phyloP scores from a whole-genome alignment of 768 basidiomycete genomes.

The Termitomyces sp. region DNA sequence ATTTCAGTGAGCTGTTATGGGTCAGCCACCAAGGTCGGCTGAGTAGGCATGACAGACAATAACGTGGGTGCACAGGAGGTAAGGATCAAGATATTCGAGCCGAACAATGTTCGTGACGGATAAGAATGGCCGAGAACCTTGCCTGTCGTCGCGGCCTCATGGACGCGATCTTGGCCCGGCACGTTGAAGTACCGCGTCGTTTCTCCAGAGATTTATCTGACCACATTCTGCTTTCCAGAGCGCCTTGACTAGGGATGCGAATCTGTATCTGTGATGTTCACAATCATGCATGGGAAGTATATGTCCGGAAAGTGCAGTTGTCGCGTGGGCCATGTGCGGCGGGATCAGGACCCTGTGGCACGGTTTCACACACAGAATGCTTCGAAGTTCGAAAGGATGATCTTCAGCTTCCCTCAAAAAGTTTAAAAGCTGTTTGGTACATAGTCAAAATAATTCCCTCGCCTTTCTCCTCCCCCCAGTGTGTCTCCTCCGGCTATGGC shows the following conservation, averaged over 20 bases:
- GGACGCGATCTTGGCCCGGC: neutral
- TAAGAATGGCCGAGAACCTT: neutral
- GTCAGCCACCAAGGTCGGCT: slow-evolving; percentile 1
- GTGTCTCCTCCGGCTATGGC: slow-evolving; percentile 17
- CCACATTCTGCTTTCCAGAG: neutral
- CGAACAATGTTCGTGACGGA: neutral
- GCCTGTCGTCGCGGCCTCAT: slow-evolving; percentile 1
- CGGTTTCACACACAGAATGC: slow-evolving; percentile 18
- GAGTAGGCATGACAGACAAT: slow-evolving; percentile 1
- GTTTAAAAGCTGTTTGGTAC: slow-evolving; percentile 16
- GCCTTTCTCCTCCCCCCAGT: slow-evolving; percentile 3
- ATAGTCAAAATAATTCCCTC: slow-evolving; percentile 10
- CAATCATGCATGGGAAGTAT: neutral
- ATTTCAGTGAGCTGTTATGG: neutral
- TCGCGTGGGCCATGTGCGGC: slow-evolving; percentile 14
- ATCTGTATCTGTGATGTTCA: neutral
- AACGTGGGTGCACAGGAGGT: neutral
- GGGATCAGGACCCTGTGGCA: slow-evolving; percentile 11
- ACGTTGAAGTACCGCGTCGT: neutral
- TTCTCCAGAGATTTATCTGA: neutral
- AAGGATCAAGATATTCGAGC: neutral
- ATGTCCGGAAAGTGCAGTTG: neutral
- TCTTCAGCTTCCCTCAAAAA: slow-evolving; percentile 22
- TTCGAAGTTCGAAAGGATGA: slow-evolving; percentile 19
- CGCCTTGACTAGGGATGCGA: neutral